These are phyloP conservation scores for Apiospora koreana DNA, from an alignment of 2,329 filamentous ascomycete species.

Conservation along the genomic window DNA sequence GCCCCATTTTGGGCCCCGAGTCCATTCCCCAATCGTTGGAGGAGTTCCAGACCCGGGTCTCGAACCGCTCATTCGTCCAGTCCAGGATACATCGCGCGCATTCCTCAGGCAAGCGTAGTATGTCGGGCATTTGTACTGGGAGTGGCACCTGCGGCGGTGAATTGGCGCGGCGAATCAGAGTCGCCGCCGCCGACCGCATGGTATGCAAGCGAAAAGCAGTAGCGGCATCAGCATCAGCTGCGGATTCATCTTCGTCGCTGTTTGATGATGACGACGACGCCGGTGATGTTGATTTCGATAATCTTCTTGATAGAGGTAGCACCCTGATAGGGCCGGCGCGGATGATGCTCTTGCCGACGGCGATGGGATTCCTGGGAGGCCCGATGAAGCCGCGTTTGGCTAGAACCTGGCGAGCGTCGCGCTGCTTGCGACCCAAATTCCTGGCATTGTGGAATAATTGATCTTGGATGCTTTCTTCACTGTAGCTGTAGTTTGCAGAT, in stretches of 20 bases:
- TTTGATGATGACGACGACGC: neutral
- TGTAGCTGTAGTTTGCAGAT: neutral
- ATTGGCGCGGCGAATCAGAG: neutral
- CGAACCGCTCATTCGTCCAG: slow-evolving; percentile 10
- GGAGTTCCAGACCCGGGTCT: neutral
- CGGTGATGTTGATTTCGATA: neutral
- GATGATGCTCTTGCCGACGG: neutral
- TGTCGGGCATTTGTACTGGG: neutral
- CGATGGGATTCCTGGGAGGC: neutral
- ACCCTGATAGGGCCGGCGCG: neutral
- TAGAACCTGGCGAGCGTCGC: neutral
- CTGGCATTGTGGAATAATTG: neutral
- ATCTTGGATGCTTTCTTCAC: neutral
- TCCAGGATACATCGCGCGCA: slow-evolving; percentile 9
- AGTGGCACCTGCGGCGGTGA: neutral
- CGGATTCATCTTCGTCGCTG: neutral
- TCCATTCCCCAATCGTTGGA: neutral
- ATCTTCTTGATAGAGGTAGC: neutral
- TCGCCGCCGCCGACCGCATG: neutral
- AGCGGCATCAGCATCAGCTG: neutral
- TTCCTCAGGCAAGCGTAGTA: slow-evolving; percentile 9
- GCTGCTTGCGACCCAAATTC: neutral
- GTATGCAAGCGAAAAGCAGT: neutral
- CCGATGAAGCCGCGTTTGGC: neutral
- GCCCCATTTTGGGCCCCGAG: neutral